Conservation (phyloP, 192 early-diverging fungal species). For the Powellomyces hirtus region DNA sequence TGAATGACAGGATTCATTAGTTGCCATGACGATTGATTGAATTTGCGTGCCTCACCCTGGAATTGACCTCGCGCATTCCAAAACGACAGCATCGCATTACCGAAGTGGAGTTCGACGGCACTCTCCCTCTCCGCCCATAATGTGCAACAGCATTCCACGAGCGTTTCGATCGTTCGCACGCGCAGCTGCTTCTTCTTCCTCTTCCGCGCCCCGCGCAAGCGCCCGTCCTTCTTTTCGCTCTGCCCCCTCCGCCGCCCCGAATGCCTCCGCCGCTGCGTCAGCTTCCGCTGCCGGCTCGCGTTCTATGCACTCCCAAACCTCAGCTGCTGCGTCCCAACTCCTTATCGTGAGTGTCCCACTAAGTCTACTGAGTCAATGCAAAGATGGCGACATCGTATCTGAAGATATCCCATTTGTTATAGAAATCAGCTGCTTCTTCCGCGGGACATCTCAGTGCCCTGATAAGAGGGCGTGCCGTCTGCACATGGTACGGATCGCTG, state of each 20-base stretch:
- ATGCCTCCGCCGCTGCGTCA: not conserved
- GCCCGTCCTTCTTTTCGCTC: not conserved
- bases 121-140: no score
- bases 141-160: no score
- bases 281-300: not conserved
- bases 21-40: no score
- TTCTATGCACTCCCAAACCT: not conserved
- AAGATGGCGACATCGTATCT: not conserved
- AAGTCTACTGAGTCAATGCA: not conserved
- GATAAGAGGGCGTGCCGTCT: slow-evolving; percentile 16
- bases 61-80: no score
- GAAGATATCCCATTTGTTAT: not conserved
- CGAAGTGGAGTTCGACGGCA: no score
- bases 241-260: not conserved
- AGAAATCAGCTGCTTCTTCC: not conserved
- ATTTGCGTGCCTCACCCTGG: no score
- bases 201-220: not conserved
- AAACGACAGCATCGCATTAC: no score
- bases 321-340: not conserved
- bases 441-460: slow-evolving; percentile 6
- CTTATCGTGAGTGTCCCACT: not conserved
- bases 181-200: slow-evolving; percentile 2
- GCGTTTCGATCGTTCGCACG: slow-evolving; percentile 8
- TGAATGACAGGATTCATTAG: no score
- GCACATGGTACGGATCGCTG: slow-evolving; percentile 29